Evolutionary conservation across 352 stramenopile species (phyloP), one percentile per base, ranked within the genome.

Genomic region (Pythium periplocum): DNA sequence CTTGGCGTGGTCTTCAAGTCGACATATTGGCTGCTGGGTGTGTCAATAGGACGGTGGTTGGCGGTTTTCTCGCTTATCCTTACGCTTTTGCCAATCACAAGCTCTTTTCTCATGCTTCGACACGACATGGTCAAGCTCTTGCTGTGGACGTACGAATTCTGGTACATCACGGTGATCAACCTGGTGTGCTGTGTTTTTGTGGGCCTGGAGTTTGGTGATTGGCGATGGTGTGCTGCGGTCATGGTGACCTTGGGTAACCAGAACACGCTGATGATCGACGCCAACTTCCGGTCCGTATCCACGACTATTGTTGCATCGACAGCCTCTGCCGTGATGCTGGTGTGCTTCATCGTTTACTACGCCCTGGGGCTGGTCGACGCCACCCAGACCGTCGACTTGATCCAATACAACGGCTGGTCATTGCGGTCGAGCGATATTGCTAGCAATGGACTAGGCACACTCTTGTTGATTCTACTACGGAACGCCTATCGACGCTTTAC

Each of bases 211-310:
- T 48, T 58, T 26, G n/a, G 33, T 2, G 57, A 64, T 32, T 7
- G 3, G 2, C 39, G 30, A 2, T 36, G 50, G 0, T 33, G n/a
- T n/a, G 11, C 45, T 4, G 4, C 36, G 4, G 17, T 36, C 6
- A 12, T 46, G 4, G 30, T 50, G 6, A 43, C 39, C 6, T 10
- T 50, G 12, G 30, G 36, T 3, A 57, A 46, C 51, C 40, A 42
- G 9, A 48, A 34, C 51, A 52, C 50, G 43, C 45, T 66, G n/a
- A 39, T 52, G 7, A 11, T 59, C 11, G 62, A 69, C n/a, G 58
- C 56, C 12, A 51, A 54, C 31, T 45, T n/a, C 32, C 10, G 39
- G 8, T 3, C 8, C 2, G 36, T 45, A 7, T 39, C n/a, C 11
- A 31, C 38, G 2, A 50, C 49, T 30, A 33, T 33, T 1, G 2